Percentiles rank a stretch among this genome's conserved stretches.
Evolutionary conservation across 192 early-diverging fungal species (phyloP).

Genomic region (Coemansia sp.): DNA sequence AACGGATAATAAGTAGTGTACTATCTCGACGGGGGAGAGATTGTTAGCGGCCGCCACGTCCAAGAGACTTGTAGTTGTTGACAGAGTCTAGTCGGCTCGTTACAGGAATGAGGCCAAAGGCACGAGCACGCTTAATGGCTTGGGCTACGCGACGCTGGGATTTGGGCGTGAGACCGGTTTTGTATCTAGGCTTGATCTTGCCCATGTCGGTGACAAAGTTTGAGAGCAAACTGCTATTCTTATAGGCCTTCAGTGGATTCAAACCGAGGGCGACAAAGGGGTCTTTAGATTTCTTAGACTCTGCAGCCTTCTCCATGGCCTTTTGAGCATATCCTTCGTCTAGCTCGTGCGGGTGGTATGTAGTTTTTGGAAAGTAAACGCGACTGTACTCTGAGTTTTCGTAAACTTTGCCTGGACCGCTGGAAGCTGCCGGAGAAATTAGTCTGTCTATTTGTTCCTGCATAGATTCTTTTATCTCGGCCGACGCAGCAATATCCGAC

Average conservation of each 20-base stretch:
- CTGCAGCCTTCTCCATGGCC: neutral
- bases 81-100: constrained; percentile 35
- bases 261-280: constrained; percentile 44
- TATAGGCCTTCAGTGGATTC: constrained; percentile 55
- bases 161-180: constrained; percentile 65
- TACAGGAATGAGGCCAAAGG: constrained; percentile 60
- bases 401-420: constrained; percentile 10
- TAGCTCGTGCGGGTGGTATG: constrained; percentile 44
- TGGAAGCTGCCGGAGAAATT: neutral
- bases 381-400: constrained; percentile 30
- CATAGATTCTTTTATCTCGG: constrained; percentile 12
- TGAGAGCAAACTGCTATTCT: constrained; percentile 61
- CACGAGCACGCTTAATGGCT: constrained; percentile 66
- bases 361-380: constrained; percentile 14
- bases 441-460: constrained; percentile 18
- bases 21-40: neutral
- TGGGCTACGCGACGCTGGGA: constrained; percentile 65
- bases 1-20: neutral
- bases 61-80: constrained; percentile 28
- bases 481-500: neutral
- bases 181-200: constrained; percentile 63
- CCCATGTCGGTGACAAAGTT: constrained; percentile 68
- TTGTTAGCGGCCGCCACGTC: constrained; percentile 13
- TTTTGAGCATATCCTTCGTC: constrained; percentile 22
- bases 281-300: constrained; percentile 17